Base-by-base conservation (phyloP, 441 rosid species). In the Isatis lusitanica region DNA sequence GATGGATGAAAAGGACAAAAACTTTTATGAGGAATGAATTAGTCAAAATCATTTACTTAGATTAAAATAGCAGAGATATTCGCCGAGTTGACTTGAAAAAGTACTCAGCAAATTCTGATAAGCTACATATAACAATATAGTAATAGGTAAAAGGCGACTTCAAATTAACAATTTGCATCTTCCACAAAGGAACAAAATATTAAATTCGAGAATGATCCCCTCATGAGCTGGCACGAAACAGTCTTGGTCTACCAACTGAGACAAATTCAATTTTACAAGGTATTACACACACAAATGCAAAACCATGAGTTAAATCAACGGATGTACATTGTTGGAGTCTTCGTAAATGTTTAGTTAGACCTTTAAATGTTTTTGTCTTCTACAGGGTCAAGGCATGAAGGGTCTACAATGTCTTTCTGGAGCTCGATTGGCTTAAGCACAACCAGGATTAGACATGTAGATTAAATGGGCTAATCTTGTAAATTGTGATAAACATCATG, bases 221-320 rank as follows among this genome's bases (percentile, higher is more conserved):
- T 51, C 13, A 9, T 74, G 74, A 51, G 74, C 78, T 74, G 78
- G 69, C 78, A 40, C 4, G 52, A 68, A 68, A 68, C 35, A 40
- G 48, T 51, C 42, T 75, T 61, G 33, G 70, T 68, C 74, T 15
- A 66, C 60, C 28, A 35, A 50, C 56, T 15, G 11, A 63, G 74
- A 68, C 57, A 62, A 75, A 62, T 65, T 68, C 79, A 52, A 35
- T 33, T 9, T 53, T 68, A 31, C 63, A 51, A 51, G 63, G 39
- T 51, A 26, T 3, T 31, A 42, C 10, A 40, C 59, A 30, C 58
- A 62, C 47, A 53, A 33, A 10, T 7, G 26, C 57, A 61, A 68
- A 66, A 68, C 40, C 28, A 63, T 30, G 47, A 50, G 48, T 68
- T 75, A 46, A 51, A 68, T 68, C 65, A 53, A 67, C 18, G 40